Base-by-base conservation (phyloP, 257 asterid species). In the Handroanthus guayacan region DNA sequence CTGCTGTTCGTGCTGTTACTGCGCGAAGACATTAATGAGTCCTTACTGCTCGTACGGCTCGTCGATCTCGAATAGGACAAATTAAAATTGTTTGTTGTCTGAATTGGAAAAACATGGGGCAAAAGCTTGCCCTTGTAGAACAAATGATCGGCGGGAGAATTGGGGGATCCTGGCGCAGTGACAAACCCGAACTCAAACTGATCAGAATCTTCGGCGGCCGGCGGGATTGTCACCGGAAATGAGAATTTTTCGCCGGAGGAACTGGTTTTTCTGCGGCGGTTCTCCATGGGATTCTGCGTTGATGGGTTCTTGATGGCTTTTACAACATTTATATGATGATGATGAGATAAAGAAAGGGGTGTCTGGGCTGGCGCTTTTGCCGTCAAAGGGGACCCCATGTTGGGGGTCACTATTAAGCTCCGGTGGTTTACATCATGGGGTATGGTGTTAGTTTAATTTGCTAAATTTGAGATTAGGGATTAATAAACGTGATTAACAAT, bases 131-230 rank as follows among this genome's bases (percentile, higher is more conserved):
- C 98, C 6, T 93, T 88, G 73, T 44, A 72, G 85, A 93, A 93
- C n/a, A 91, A 56, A 41, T 78, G 97, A 80, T 93, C 98, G 5
- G 98, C 96, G 0, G 98, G 95, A 57, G 98, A 89, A 16, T 72
- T 82, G 0, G 89, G 95, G 2, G 94, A 87, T 18, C 72, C 82
- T 3, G 89, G 83, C 0, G 85, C 75, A 0, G 79, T 36, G 0
- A 78, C 72, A 11, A 77, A 72, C 5, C 87, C 88, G 41, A 88
- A 87, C 55, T 87, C 95, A 17, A 89, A 89, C 62, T 81, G 80
- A 47, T 78, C 77, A 50, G 72, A 44, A 12, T 79, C 62, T 17
- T 45, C 60, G 38, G 75, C 56, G 4, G 66, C 54, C 13, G 83
- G 76, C 47, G 73, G 72, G 64, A 69, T 64, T 16, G 37, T 68